Base-by-base conservation (phyloP, 306 rosid species). In the Abrus pulchellus region DNA sequence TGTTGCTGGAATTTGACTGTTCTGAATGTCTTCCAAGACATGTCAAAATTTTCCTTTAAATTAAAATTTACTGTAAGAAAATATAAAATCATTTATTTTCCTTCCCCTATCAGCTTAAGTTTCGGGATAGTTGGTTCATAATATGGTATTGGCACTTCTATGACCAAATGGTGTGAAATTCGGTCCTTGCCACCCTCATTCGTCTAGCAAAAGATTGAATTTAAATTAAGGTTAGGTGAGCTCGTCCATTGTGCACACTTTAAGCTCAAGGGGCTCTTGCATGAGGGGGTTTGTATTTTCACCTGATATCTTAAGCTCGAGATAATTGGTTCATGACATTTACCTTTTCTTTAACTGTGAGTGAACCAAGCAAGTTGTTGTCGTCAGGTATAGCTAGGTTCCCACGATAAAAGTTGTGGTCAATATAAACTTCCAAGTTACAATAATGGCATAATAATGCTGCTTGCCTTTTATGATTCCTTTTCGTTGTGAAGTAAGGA, bases 351-450 rank as follows among this genome's bases (percentile, higher is more conserved):
- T 40, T n/a, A 75, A 41, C 60, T 20, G 53, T 50, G 28, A 33
- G 44, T 64, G 74, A 74, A 65, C 12, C 38, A 67, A 67, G 61
- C 14, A 54, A 28, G 69, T 65, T 27, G n/a, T 57, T 47, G 71
- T 30, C 59, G 40, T 49, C 59, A 56, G 9, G 68, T 43, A 20
- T 41, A 41, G 50, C 32, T 72, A n/a, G 68, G 57, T 59, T 78
- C 32, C 62, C 33, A 1, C 71, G 9, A 34, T 36, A 52, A 14
- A 36, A 62, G 60, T 14, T 53, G 68, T 52, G 57, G 48, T 56
- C 41, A 33, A 44, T 74, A 44, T 70, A 40, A 49, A 36, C 62
- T 57, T 52, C 60, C 40, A 5, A 38, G 9, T 44, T 45, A 45
- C 60, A 32, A 14, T 47, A 9, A 47, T 47, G 52, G 52, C 28